Evolutionary conservation across 805 yeast genomes (phyloP), one percentile per base, ranked within the genome.

Genomic region (Suhomyces sp.): DNA sequence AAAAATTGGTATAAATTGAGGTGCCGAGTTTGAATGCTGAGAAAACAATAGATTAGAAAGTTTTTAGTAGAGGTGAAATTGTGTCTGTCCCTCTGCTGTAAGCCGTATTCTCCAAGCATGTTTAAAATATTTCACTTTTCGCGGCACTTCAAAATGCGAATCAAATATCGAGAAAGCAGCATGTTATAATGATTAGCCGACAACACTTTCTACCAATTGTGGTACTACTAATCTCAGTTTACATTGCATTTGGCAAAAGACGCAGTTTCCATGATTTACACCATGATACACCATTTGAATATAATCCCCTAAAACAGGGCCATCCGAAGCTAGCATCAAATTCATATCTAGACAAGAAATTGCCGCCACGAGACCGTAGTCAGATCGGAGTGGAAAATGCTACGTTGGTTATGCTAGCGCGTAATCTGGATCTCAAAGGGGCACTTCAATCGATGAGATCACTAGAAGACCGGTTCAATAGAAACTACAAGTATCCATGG

Each of bases 321-420:
- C 56, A 55, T 7, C 69, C 65, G 22, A 70, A 69, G 50, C 54
- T 67, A 35, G 54, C 74, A 1, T 56, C 68, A 7, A 70, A 67
- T 49, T 61, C 71, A 8, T 71, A 71, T 51, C 37, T 67, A 15
- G 52, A 55, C 19, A 47, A 53, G 7, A 19, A 43, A n/a, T 49
- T 51, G 35, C 68, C 72, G 3, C 43, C 44, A 13, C 59, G 69
- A 41, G 75, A 77, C 51, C 61, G 72, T 48, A 48, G 55, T 17
- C 74, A 72, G 51, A 52, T 71, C 41, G 86, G 89, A 1, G 64
- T 55, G 17, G 96, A 89, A 61, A 91, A 90, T 65, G 97, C 97
- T 3, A 86, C 96, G 0, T 66, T 92, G 24, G 78, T 92, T 50
- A 91, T 92, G 96, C 79, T 92, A 24, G 96, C 88, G 39, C 75